Evolutionary conservation across 192 early-diverging fungal genomes (phyloP).

Genomic region (Rhizoclosmatium sp.): DNA sequence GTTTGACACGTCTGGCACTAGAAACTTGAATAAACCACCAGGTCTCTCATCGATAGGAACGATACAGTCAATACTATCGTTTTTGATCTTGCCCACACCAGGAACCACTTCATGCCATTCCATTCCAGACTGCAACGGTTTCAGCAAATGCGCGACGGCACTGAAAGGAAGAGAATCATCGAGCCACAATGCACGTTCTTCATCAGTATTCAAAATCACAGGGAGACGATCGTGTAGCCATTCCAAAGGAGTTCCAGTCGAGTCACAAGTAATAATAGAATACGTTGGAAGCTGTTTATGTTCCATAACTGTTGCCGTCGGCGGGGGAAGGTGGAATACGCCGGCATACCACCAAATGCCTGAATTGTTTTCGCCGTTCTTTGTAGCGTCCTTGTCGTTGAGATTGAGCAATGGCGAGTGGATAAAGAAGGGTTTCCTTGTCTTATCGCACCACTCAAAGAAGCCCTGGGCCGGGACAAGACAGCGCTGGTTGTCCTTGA

Average conservation of each 20-base stretch:
- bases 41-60: constrained; percentile 26
- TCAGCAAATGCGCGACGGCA: constrained; percentile 39
- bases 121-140: constrained; percentile 40
- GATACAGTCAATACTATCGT: constrained; percentile 46
- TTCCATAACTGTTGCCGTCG: constrained; percentile 43
- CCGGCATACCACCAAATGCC: constrained; percentile 47
- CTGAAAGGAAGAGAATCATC: constrained; percentile 43
- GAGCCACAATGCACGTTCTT: constrained; percentile 48
- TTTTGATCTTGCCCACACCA: constrained; percentile 37
- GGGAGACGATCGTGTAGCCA: constrained; percentile 66
- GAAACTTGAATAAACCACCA: constrained; percentile 42
- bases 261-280: constrained; percentile 60
- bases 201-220: constrained; percentile 42
- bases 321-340: constrained; percentile 68
- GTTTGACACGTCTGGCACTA: constrained; percentile 1
- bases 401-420: background rate
- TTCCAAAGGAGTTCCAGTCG: constrained; percentile 55
- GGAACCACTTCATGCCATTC: constrained; percentile 36
- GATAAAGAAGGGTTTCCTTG: constrained; percentile 44
- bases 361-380: background rate
- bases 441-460: constrained; percentile 53
- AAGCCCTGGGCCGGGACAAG: constrained; percentile 54
- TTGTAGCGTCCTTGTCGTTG: background rate
- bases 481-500: constrained; percentile 51
- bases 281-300: constrained; percentile 27